Base-by-base conservation (phyloP, 768 basidiomycete species). In the Pulveroboletus sp. region DNA sequence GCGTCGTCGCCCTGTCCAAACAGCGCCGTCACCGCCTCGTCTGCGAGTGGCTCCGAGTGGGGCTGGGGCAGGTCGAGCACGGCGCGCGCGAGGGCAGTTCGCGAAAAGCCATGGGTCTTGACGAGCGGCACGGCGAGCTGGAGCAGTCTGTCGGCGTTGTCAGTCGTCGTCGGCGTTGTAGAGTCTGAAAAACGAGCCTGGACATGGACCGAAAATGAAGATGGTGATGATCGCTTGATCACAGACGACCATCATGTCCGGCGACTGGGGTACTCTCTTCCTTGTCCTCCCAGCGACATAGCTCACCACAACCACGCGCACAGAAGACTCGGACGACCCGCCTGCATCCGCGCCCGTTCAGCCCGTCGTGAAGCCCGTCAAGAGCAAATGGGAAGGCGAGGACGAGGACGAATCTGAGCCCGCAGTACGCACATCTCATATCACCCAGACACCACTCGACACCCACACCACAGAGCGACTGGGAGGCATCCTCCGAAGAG, bases 371-470 rank as follows among this genome's bases (percentile, higher is more conserved):
- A 50, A 48, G 37, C 59, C 69, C 20, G 69, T 61, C 45, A 84
- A 78, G 66, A 77, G 71, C 51, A 90, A 87, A 69, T 97, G 89
- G 85, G 87, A 85, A 52, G 94, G 89, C 40, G 94, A 97, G 67
- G 94, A 97, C 61, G 89, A 89, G 61, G 92, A 94, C 0, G 84
- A 84, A 12, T 80, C 84, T n/a, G 71, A 55, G 2, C 88, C 87
- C 35, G 88, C 82, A 44, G 92, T 94, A 62, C 59, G 88, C 35
- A 21, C 7, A 27, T 17, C 23, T 5, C 13, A n/a, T 21, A 7
- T 19, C 13, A 4, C 14, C 10, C 25, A 48, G 14, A 31, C 21
- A 13, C 23, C 36, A n/a, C 49, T 60, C 10, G 60, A n/a, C 21
- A 34, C 3, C 27, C 27, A 11, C 27, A 29, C 2, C 13, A 5